Evolutionary conservation across 1,284 basidiomycete genomes (phyloP).

Genomic region (Tilletia setariae): DNA sequence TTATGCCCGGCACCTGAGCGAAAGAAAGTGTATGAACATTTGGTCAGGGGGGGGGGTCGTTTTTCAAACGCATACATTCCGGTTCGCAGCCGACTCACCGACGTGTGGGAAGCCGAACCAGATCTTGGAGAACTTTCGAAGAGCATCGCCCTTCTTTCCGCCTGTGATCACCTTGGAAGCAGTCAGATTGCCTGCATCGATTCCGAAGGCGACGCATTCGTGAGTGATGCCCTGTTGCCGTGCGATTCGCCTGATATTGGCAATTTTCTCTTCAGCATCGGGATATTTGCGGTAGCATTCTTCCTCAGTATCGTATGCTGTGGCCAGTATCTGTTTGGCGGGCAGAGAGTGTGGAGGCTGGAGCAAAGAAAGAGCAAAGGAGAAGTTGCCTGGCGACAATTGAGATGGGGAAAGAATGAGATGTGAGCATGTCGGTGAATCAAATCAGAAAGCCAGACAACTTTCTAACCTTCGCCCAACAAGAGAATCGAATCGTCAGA

Average conservation of each 20-base stretch:
- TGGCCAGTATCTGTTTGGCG: slow-evolving; percentile 72
- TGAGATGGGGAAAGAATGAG: too few relatives aligned
- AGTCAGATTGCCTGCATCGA: slow-evolving; percentile 78
- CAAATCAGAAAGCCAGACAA: too few relatives aligned
- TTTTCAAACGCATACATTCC: too few relatives aligned
- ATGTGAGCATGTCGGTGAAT: too few relatives aligned
- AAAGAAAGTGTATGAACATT: not conserved
- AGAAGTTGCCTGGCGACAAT: slow-evolving; percentile 66
- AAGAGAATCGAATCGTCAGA: slow-evolving; percentile 74
- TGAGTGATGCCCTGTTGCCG: slow-evolving; percentile 57
- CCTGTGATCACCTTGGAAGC: slow-evolving; percentile 58
- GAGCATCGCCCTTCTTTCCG: slow-evolving; percentile 39
- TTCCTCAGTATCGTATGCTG: slow-evolving; percentile 77
- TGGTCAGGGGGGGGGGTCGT: too few relatives aligned
- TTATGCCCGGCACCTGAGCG: slow-evolving; percentile 79
- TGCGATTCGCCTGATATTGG: slow-evolving; percentile 35
- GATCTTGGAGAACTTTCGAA: slow-evolving; percentile 69
- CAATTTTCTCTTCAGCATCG: slow-evolving; percentile 68
- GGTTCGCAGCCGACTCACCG: slow-evolving; percentile 61
- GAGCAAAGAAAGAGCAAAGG: slow-evolving; percentile 76
- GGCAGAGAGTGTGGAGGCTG: slow-evolving; percentile 57
- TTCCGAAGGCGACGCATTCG: slow-evolving; percentile 71
- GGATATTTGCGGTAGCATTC: slow-evolving; percentile 81
- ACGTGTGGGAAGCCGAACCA: slow-evolving; percentile 97
- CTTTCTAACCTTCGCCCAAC: slow-evolving; percentile 70